Evolutionary conservation across 2,329 filamentous ascomycete species (phyloP).

Genomic region (Drechslera avenae): DNA sequence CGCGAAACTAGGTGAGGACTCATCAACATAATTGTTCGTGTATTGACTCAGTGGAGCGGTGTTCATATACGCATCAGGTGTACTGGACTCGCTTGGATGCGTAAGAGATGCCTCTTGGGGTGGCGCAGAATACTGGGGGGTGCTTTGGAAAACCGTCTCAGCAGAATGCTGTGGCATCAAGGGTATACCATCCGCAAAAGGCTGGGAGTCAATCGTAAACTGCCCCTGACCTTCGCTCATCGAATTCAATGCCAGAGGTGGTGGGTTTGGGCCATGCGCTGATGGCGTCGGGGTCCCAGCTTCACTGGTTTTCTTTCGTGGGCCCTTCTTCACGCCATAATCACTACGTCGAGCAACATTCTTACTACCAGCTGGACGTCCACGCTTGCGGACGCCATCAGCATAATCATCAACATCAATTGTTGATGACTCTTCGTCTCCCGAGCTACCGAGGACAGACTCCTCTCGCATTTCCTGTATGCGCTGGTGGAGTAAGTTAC

Average conservation of each 20-base stretch:
- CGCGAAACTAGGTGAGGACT: constrained; percentile 31
- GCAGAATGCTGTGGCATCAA: constrained; percentile 35
- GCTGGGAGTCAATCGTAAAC: constrained; percentile 43
- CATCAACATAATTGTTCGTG: constrained; percentile 34
- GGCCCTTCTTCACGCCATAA: constrained; percentile 57
- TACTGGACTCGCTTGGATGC: constrained; percentile 31
- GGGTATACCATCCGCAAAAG: constrained; percentile 23
- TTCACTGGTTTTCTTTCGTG: constrained; percentile 46
- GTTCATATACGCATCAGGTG: constrained; percentile 44
- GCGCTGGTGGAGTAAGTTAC: constrained; percentile 47
- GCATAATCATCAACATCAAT: constrained; percentile 38
- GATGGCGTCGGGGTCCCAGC: constrained; percentile 26
- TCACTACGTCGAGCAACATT: constrained; percentile 54
- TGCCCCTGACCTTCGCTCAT: constrained; percentile 47
- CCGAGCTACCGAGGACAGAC: constrained; percentile 45
- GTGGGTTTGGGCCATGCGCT: constrained; percentile 29
- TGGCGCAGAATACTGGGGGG: constrained; percentile 33
- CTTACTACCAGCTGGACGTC: constrained; percentile 53
- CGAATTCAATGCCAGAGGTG: constrained; percentile 40
- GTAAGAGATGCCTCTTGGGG: constrained; percentile 25
- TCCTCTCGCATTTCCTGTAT: constrained; percentile 55
- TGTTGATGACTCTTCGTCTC: constrained; percentile 42
- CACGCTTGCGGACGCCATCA: constrained; percentile 36
- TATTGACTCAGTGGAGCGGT: constrained; percentile 44
- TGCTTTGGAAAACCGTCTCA: constrained; percentile 45